phyloP scores from a whole-genome alignment of 2,329 filamentous ascomycete species.

The Colletotrichum tropicale region DNA sequence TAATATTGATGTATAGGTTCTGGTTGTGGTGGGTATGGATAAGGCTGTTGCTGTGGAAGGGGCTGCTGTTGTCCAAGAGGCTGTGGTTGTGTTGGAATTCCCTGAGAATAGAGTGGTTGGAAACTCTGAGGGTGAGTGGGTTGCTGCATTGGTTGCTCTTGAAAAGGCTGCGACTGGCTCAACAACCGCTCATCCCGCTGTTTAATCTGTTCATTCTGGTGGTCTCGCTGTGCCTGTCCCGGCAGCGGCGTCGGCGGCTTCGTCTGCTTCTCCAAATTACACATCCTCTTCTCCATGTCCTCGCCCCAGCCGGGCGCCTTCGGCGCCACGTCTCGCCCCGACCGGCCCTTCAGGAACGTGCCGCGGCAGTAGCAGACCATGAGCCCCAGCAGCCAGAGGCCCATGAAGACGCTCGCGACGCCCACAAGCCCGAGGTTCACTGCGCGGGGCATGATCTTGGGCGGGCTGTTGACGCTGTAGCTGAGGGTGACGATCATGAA shows the following conservation, averaged over 20 bases:
- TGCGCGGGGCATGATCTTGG: not conserved
- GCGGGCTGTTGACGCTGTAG: not conserved
- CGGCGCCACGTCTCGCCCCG: not conserved
- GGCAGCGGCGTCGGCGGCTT: not conserved
- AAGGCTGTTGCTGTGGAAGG: not conserved
- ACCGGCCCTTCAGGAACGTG: not conserved
- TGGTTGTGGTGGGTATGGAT: not conserved
- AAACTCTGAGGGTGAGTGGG: not conserved
- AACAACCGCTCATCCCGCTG: not conserved
- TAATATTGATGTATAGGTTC: not conserved
- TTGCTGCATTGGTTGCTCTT: not conserved
- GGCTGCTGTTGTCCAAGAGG: not conserved
- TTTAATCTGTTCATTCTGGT: not conserved
- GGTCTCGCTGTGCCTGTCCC: not conserved
- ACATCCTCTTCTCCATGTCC: not conserved
- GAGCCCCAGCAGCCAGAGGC: slow-evolving; percentile 1
- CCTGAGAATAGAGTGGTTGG: not conserved
- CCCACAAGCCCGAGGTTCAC: not conserved
- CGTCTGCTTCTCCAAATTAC: not conserved
- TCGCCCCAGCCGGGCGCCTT: not conserved
- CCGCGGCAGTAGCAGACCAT: slow-evolving; percentile 6
- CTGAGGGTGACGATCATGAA: slow-evolving; percentile 9
- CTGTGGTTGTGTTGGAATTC: not conserved
- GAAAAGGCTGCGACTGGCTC: not conserved
- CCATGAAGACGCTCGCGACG: not conserved